Base-by-base conservation (phyloP, 108 stramenopile species). In the Cyclotella distinguenda region DNA sequence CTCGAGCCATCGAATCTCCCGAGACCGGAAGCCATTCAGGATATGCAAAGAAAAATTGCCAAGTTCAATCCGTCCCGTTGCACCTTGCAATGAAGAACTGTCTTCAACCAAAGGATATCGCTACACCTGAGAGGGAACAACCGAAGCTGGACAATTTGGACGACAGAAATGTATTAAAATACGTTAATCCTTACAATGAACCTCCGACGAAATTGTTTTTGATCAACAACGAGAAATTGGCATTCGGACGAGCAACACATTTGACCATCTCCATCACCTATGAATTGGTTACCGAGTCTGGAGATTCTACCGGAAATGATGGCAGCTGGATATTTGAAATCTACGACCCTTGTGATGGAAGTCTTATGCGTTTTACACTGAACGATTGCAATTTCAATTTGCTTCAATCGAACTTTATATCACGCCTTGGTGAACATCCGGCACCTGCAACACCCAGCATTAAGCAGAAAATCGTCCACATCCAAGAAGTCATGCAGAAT, bases 291-390 rank as follows among this genome's bases (percentile, higher is more conserved):
- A 11, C 48, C 35, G 15, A 12, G 16, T 21, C 46, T 26, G 28
- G 39, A 27, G 21, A 64, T 12, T 2, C 35, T 19, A 7, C 36
- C 9, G 3, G 7, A 28, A 34, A 18, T 7, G 34, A 31, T 38
- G 53, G 38, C 7, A 26, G n/a, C 43, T 70, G 60, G 60, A 38
- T 38, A 25, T 62, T 47, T 47, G 60, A 70, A 55, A 35, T 70
- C 18, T 70, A 70, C 19, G 60, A 70, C 28, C 70, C 70, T 25
- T 45, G 48, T 13, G 47, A 62, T 62, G 70, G 70, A 42, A 52
- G 3, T 31, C 25, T 23, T 1, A 25, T n/a, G 38, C 23, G 27
- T 0, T 70, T 51, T 18, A 43, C 15, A 10, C 56, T 70, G 21
- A 32, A 46, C 7, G 52, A 56, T 16, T 35, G 26, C 19, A 53